Evolutionary conservation across 257 asterid genomes (phyloP).

Genomic region (Mentha longifolia): DNA sequence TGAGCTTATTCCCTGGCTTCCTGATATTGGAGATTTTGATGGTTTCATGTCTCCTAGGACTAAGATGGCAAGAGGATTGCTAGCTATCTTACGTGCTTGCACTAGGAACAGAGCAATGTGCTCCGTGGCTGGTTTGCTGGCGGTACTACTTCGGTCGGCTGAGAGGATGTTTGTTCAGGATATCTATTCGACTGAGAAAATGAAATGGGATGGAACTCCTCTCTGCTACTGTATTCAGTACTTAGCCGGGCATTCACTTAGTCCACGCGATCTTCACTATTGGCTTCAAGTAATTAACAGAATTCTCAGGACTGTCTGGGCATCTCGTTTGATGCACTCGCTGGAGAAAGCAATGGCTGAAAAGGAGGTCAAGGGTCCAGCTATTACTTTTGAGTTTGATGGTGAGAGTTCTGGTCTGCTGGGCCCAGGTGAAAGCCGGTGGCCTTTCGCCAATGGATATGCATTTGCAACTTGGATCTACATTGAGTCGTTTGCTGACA

Average conservation of each 20-base stretch:
- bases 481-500: slow-evolving; percentile 97
- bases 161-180: slow-evolving; percentile 73
- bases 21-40: slow-evolving; percentile 76
- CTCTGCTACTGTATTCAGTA: slow-evolving; percentile 86
- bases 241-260: slow-evolving; percentile 92
- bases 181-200: slow-evolving; percentile 52
- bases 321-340: slow-evolving; percentile 72
- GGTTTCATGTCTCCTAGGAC: slow-evolving; percentile 95
- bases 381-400: slow-evolving; percentile 92
- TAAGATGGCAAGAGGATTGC: slow-evolving; percentile 95
- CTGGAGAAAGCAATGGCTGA: slow-evolving; percentile 97
- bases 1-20: slow-evolving; percentile 95
- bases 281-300: slow-evolving; percentile 82
- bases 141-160: slow-evolving; percentile 77
- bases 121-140: slow-evolving; percentile 82
- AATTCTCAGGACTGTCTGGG: slow-evolving; percentile 76
- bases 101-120: slow-evolving; percentile 97
- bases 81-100: slow-evolving; percentile 96
- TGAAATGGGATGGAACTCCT: slow-evolving; percentile 87
- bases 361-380: slow-evolving; percentile 93
- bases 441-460: slow-evolving; percentile 95
- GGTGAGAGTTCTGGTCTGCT: slow-evolving; percentile 98
- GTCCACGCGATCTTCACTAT: slow-evolving; percentile 71
- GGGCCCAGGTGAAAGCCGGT: slow-evolving; percentile 97
- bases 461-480: slow-evolving; percentile 98